Percentiles rank a stretch among this genome's conserved stretches.
These are phyloP conservation scores for Arachnomyces sp. DNA, from an alignment of 2,329 filamentous ascomycete genomes.

Conservation along the genomic window DNA sequence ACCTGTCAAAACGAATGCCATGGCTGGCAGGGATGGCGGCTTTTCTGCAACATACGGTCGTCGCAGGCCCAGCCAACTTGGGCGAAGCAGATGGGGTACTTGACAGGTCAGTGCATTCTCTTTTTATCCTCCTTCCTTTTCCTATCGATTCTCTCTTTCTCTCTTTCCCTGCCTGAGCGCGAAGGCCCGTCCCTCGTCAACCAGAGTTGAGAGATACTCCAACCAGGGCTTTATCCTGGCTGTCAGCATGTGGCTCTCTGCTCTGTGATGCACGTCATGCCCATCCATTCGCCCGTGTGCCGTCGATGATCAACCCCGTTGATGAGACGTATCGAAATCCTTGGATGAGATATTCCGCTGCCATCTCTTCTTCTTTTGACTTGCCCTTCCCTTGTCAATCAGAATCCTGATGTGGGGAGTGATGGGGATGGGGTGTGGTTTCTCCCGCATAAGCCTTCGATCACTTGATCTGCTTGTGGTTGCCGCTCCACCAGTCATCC, in stretches of 20 bases:
- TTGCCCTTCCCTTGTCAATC: constrained; percentile 6
- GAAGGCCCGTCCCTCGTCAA: not conserved
- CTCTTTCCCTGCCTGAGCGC: not conserved
- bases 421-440: constrained; percentile 2
- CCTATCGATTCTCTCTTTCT: constrained; percentile 15
- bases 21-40: constrained; percentile 74
- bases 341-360: not conserved
- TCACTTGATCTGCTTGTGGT: constrained; percentile 52
- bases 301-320: constrained; percentile 12
- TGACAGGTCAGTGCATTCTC: constrained; percentile 69
- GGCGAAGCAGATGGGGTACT: constrained; percentile 68
- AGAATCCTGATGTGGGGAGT: constrained; percentile 1
- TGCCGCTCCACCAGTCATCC: constrained; percentile 17
- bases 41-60: constrained; percentile 64
- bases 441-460: constrained; percentile 49
- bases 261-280: constrained; percentile 5
- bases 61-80: constrained; percentile 67
- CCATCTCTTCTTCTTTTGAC: constrained; percentile 10
- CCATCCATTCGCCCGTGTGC: constrained; percentile 2
- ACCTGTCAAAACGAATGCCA: constrained; percentile 76
- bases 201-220: not conserved
- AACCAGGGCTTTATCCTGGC: not conserved
- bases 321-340: not conserved
- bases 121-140: constrained; percentile 15
- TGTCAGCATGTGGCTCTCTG: constrained; percentile 1